Conservation (phyloP, 352 stramenopile genomes). For the Phytophthora podocarpi region DNA sequence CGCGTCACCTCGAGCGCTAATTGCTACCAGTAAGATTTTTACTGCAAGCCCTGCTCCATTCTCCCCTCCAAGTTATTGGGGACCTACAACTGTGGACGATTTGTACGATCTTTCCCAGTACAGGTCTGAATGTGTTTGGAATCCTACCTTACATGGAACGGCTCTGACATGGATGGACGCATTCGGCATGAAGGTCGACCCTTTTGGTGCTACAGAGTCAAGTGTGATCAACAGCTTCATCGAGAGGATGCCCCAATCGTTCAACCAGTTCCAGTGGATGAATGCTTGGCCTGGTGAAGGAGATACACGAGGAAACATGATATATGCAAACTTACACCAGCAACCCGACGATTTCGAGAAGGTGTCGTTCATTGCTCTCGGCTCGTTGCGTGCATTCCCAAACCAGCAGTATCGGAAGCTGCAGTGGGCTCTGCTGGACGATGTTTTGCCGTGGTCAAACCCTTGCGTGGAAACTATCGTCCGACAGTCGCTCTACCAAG, state of each 20-base stretch:
- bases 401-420: slow-evolving; percentile 61
- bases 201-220: slow-evolving; percentile 35
- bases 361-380: slow-evolving; percentile 36
- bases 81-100: slow-evolving; percentile 18
- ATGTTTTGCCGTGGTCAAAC: slow-evolving; percentile 50
- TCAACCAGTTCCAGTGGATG: slow-evolving; percentile 43
- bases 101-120: slow-evolving; percentile 23
- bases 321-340: slow-evolving; percentile 45
- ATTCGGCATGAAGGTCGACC: slow-evolving; percentile 32
- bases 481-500: slow-evolving; percentile 52
- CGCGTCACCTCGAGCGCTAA: not conserved
- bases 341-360: slow-evolving; percentile 31
- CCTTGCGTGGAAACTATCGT: slow-evolving; percentile 41
- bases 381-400: slow-evolving; percentile 46
- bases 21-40: slow-evolving; percentile 8
- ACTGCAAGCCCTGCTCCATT: slow-evolving; percentile 19
- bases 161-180: slow-evolving; percentile 37
- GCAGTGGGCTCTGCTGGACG: slow-evolving; percentile 42
- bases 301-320: slow-evolving; percentile 45
- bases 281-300: slow-evolving; percentile 41
- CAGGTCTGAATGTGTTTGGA: slow-evolving; percentile 43
- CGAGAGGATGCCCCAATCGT: slow-evolving; percentile 27
- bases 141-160: slow-evolving; percentile 27
- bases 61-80: slow-evolving; percentile 12
- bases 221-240: slow-evolving; percentile 42